Evolutionary conservation across 2,329 filamentous ascomycete species (phyloP).

Genomic region (Camptophora hylomeconis): DNA sequence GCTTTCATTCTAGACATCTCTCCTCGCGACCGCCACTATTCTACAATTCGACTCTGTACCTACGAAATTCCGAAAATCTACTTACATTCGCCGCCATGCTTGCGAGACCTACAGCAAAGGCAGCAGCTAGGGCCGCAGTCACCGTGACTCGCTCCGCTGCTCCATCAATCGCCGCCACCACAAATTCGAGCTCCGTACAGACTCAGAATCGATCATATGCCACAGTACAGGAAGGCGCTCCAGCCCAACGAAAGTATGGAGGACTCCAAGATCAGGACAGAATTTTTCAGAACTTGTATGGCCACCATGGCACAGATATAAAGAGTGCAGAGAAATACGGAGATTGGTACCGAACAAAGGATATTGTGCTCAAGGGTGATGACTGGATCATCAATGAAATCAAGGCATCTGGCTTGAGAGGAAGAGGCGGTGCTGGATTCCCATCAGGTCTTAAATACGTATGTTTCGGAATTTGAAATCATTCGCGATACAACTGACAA

Average conservation of each 20-base stretch:
- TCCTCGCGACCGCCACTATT: not conserved
- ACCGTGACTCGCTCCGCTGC: slow-evolving; percentile 35
- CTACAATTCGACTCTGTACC: not conserved
- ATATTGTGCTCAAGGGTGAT: slow-evolving; percentile 91
- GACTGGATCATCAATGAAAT: slow-evolving; percentile 98
- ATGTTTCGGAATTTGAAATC: slow-evolving; percentile 27
- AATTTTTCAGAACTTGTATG: slow-evolving; percentile 98
- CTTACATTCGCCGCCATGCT: slow-evolving; percentile 12
- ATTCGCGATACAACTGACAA: slow-evolving; percentile 1
- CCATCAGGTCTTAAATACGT: slow-evolving; percentile 99
- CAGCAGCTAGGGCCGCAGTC: slow-evolving; percentile 21
- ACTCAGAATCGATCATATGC: slow-evolving; percentile 59
- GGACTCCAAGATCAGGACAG: slow-evolving; percentile 91
- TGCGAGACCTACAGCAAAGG: slow-evolving; percentile 19
- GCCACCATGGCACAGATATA: slow-evolving; percentile 78
- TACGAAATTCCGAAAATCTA: not conserved
- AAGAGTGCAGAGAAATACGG: slow-evolving; percentile 96
- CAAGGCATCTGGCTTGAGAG: slow-evolving; percentile 89
- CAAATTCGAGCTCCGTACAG: slow-evolving; percentile 12
- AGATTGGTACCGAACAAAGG: slow-evolving; percentile 99
- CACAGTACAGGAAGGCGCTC: slow-evolving; percentile 62
- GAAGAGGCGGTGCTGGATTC: slow-evolving; percentile 93
- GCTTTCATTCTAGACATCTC: too few species aligned
- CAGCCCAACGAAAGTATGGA: slow-evolving; percentile 59
- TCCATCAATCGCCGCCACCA: slow-evolving; percentile 14